Evolutionary conservation across 2,329 filamentous ascomycete genomes (phyloP), one percentile per base, ranked within the genome.

Genomic region (Fulvia fulva): DNA sequence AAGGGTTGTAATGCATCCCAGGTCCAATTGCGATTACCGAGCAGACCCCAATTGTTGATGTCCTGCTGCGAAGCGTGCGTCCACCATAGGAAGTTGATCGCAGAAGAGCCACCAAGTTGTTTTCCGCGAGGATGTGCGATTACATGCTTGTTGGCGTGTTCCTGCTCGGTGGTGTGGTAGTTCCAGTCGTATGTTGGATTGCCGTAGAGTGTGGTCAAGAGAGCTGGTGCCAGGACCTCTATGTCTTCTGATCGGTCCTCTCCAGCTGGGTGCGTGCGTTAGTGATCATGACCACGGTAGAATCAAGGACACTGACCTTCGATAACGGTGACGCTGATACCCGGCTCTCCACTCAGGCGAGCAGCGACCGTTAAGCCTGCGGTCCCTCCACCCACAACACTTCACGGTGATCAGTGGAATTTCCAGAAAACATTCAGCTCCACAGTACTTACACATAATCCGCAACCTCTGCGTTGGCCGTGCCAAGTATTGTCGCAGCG

Each of bases 1-100:
- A 58, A 60, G 12, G 61, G 61, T 23, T 59, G 25, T 8, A 64
- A 49, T 5, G 41, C 50, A 21, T 57, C 26, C 62, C 60, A 64
- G 55, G 72, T 74, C 73, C 80, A 83, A 7, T 63, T 63, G 0
- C 28, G 30, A 44, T 70, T 69, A 14, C 67, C 68, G 2, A 69
- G 57, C 12, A 57, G 55, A 5, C 60, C 70, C 74, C 74, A 76
- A 14, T 65, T 68, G 59, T 76, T 64, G 41, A 70, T 57, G 26
- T 63, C 57, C 21, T 52, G 28, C 50, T 58, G 52, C 4, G 59
- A 62, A 16, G 59, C 57, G 37, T 64, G 55, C 4, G 55, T 64
- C 53, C 55, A 58, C 57, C 57, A 60, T 9, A 62, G 50, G 25
- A 72, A 72, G 55, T 76, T 76, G 37, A 76, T 73, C 1, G 70